phyloP scores from a whole-genome alignment of 1,139 yeast genomes.

The Geotrichum macrosporum region DNA sequence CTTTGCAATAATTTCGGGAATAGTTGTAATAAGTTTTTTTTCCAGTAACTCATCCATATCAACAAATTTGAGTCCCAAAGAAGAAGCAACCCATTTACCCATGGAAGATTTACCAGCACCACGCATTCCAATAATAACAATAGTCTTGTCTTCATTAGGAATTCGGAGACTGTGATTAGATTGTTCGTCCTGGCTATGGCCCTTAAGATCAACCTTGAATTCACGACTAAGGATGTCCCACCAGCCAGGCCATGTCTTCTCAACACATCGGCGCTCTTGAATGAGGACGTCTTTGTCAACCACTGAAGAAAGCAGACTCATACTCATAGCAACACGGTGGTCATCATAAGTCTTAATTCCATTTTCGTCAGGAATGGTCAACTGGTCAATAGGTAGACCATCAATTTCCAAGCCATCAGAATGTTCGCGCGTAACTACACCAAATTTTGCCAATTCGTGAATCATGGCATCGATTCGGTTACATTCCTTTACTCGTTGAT shows the following conservation, averaged over 20 bases:
- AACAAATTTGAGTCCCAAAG: constrained; percentile 64
- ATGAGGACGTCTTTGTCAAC: constrained; percentile 54
- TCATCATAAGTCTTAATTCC: constrained; percentile 86
- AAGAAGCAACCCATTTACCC: constrained; percentile 72
- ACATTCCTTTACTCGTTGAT: constrained; percentile 96
- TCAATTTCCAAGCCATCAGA: constrained; percentile 89
- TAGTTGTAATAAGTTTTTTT: constrained; percentile 48
- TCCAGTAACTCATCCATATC: constrained; percentile 79
- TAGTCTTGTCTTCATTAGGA: constrained; percentile 49
- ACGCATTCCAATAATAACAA: constrained; percentile 93
- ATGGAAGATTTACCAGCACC: constrained; percentile 95
- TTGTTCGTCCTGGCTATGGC: constrained; percentile 37
- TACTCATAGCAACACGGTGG: constrained; percentile 98
- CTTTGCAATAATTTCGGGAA: constrained; percentile 61
- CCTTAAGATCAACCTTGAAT: constrained; percentile 63
- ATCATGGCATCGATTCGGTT: constrained; percentile 96
- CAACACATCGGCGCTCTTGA: constrained; percentile 86
- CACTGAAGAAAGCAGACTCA: constrained; percentile 70
- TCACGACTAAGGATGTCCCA: constrained; percentile 84
- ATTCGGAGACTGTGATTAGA: constrained; percentile 12
- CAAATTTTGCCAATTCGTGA: constrained; percentile 79
- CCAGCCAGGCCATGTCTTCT: constrained; percentile 99
- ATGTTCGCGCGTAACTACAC: constrained; percentile 76
- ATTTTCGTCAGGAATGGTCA: constrained; percentile 39
- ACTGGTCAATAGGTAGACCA: constrained; percentile 48